phyloP scores from a whole-genome alignment of 2,329 filamentous ascomycete genomes.

The Fusarium sp. region DNA sequence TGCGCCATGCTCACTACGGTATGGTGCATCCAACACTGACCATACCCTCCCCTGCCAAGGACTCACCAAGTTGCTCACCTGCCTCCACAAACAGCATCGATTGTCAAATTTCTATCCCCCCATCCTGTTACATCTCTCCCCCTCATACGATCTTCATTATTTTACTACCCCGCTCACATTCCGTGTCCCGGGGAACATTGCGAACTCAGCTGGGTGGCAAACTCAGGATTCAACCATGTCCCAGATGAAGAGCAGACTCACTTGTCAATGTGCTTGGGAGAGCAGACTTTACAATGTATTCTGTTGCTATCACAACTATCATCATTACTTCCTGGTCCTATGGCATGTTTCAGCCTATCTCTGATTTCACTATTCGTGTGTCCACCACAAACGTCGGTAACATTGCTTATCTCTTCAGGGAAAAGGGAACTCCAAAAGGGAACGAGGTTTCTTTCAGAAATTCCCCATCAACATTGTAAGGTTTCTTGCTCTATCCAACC shows the following conservation, averaged over 20 bases:
- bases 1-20: background rate
- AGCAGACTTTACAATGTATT: background rate
- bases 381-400: too few species aligned
- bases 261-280: accelerated
- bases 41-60: background rate
- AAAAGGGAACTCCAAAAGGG: too few species aligned
- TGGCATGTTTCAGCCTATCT: too few species aligned
- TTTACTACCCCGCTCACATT: background rate
- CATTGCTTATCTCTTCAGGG: too few species aligned
- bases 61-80: background rate
- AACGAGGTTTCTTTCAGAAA: too few species aligned
- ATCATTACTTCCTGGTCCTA: too few species aligned
- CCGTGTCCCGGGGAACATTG: background rate
- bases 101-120: background rate
- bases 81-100: background rate
- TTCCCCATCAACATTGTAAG: too few species aligned
- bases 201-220: background rate
- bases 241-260: background rate
- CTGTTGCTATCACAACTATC: background rate
- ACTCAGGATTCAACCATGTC: background rate
- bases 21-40: background rate
- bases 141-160: background rate
- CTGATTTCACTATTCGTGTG: too few species aligned
- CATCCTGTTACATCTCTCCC: background rate
- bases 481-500: too few species aligned